Evolutionary conservation across 2,329 filamentous ascomycete species (phyloP).

Genomic region (Ascochyta viciae-villosae): DNA sequence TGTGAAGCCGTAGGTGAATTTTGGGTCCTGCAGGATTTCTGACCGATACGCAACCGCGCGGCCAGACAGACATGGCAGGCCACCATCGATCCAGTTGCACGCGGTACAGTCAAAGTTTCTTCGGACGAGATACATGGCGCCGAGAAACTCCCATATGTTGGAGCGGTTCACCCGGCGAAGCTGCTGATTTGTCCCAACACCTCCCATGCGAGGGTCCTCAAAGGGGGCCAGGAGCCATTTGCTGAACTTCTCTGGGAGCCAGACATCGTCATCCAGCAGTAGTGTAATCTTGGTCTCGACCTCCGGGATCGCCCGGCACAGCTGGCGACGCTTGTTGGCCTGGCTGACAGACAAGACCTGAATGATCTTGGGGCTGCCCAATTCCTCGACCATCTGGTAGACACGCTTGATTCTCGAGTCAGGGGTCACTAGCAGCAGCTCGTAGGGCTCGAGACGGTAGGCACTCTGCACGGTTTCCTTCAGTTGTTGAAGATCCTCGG

Average conservation of each 20-base stretch:
- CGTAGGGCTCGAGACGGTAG: conserved; percentile 70
- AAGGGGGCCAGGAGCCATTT: conserved; percentile 94
- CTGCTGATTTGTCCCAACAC: conserved; percentile 90
- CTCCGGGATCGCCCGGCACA: conserved; percentile 87
- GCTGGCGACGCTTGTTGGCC: conserved; percentile 94
- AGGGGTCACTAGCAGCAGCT: conserved; percentile 87
- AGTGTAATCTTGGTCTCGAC: conserved; percentile 85
- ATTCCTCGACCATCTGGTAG: conserved; percentile 61
- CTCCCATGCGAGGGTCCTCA: conserved; percentile 81
- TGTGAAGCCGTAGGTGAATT: conserved; percentile 88
- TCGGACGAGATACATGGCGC: conserved; percentile 88
- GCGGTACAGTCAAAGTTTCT: conserved; percentile 97
- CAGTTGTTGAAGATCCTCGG: conserved; percentile 84
- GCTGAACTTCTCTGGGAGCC: conserved; percentile 84
- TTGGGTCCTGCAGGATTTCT: conserved; percentile 82
- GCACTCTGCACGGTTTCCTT: conserved; percentile 81
- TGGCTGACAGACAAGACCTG: conserved; percentile 79
- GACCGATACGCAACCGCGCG: conserved; percentile 92
- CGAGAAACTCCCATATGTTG: conserved; percentile 85
- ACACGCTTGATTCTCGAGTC: conserved; percentile 76
- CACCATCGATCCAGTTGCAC: conserved; percentile 92
- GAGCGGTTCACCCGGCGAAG: conserved; percentile 72
- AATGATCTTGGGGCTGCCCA: conserved; percentile 64
- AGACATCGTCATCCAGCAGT: conserved; percentile 95
- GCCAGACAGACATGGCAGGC: conserved; percentile 95